Conservation (phyloP, 75 land plant genomes). For the Pinus albicaulis region DNA sequence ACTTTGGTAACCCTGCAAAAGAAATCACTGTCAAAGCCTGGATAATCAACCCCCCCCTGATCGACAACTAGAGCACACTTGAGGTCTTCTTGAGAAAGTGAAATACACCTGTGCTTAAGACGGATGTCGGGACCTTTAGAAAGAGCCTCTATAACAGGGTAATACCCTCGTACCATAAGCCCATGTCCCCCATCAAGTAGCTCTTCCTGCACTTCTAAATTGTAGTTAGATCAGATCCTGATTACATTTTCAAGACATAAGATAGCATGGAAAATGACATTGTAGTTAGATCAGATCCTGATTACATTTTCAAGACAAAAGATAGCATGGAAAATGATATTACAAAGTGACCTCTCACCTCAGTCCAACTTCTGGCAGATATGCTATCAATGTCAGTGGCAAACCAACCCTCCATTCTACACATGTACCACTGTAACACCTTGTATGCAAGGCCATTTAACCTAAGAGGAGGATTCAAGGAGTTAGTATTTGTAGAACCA, state of each 20-base stretch:
- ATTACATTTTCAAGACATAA: not conserved
- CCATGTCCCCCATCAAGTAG: constrained; percentile 56
- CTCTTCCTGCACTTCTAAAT: constrained; percentile 34
- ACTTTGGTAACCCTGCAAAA: constrained; percentile 40
- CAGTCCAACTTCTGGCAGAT: constrained; percentile 85
- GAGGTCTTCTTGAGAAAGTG: not conserved
- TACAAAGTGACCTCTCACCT: constrained; percentile 40
- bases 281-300: not conserved
- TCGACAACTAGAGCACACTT: not conserved
- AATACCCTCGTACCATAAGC: constrained; percentile 52
- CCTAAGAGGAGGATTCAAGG: constrained; percentile 24
- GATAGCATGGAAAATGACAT: not conserved
- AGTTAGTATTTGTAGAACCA: not conserved
- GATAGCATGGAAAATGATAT: not conserved
- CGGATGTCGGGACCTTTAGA: constrained; percentile 47
- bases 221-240: not conserved
- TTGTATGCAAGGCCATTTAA: constrained; percentile 75
- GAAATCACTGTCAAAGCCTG: not conserved
- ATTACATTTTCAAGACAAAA: not conserved
- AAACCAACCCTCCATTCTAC: constrained; percentile 99
- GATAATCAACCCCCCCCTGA: not conserved
- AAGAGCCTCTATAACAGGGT: constrained; percentile 42
- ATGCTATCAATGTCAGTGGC: constrained; percentile 94
- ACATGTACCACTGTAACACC: constrained; percentile 95
- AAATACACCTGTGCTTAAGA: constrained; percentile 40